phyloP scores from a whole-genome alignment of 805 yeast species.

The Teunomyces stri region DNA sequence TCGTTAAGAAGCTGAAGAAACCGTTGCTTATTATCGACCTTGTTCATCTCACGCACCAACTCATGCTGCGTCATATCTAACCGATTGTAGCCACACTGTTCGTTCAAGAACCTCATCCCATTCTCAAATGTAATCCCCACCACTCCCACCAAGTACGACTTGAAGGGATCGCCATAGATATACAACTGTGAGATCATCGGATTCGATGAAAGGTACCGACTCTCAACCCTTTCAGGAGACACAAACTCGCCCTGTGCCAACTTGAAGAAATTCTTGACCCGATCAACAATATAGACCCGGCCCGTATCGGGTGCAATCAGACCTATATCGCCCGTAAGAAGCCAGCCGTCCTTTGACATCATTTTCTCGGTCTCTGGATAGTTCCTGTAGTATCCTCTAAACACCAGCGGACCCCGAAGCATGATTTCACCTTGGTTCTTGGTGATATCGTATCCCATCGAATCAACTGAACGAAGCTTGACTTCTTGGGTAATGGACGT shows the following conservation, averaged over 20 bases:
- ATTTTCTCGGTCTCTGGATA: conserved; percentile 46
- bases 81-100: conserved; percentile 13
- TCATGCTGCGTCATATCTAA: conserved; percentile 10
- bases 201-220: conserved; percentile 27
- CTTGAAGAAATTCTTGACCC: conserved; percentile 46
- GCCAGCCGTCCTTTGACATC: conserved; percentile 51
- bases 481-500: conserved; percentile 18
- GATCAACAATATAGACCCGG: conserved; percentile 46
- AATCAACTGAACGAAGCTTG: conserved; percentile 14
- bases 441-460: conserved; percentile 17
- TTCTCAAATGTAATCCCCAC: conserved; percentile 23
- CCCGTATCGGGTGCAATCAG: conserved; percentile 27
- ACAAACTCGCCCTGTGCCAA: conserved; percentile 44
- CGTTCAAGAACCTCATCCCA: conserved; percentile 20
- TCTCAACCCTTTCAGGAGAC: conserved; percentile 42
- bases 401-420: conserved; percentile 56
- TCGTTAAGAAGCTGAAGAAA: conserved; percentile 24
- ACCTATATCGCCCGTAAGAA: conserved; percentile 55
- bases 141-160: conserved; percentile 28
- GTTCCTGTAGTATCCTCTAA: conserved; percentile 50
- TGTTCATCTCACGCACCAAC: conserved; percentile 21
- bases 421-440: conserved; percentile 50
- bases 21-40: conserved; percentile 17
- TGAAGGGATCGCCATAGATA: conserved; percentile 32
- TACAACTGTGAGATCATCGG: conserved; percentile 28